Percentiles rank a stretch among this genome's conserved stretches.
These are phyloP conservation scores for Zygotorulaspora sp. DNA, from an alignment of 805 yeast genomes.

Conservation along the genomic window DNA sequence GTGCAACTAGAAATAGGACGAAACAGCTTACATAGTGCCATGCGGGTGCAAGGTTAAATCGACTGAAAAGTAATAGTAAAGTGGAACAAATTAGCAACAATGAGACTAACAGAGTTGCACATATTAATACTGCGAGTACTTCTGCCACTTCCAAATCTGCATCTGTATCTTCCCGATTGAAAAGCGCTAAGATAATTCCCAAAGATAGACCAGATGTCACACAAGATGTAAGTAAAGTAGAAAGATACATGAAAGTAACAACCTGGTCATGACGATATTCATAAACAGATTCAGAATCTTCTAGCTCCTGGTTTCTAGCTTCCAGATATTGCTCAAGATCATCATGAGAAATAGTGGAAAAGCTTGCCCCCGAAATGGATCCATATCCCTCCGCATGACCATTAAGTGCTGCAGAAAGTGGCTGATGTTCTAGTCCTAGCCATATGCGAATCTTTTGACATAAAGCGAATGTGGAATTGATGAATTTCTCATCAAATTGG, in stretches of 20 bases:
- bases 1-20: slow-evolving; percentile 24
- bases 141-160: slow-evolving; percentile 21
- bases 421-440: slow-evolving; percentile 5
- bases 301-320: slow-evolving; percentile 19
- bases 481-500: slow-evolving; percentile 23
- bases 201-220: slow-evolving; percentile 28
- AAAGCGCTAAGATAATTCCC: slow-evolving; percentile 27
- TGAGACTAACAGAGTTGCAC: slow-evolving; percentile 25
- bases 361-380: slow-evolving; percentile 6
- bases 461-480: slow-evolving; percentile 21
- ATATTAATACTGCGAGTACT: slow-evolving; percentile 18
- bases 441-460: slow-evolving; percentile 18
- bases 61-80: slow-evolving; percentile 29
- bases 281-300: slow-evolving; percentile 25
- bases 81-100: slow-evolving; percentile 23
- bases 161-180: slow-evolving; percentile 21
- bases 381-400: slow-evolving; percentile 2
- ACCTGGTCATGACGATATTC: slow-evolving; percentile 34
- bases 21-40: slow-evolving; percentile 34
- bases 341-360: slow-evolving; percentile 9
- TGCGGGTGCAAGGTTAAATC: slow-evolving; percentile 30
- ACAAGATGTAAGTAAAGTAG: slow-evolving; percentile 25
- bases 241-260: slow-evolving; percentile 27
- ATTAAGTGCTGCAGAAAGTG: background rate
- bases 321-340: slow-evolving; percentile 22